These are phyloP conservation scores for Aspergillus texensis DNA, from an alignment of 2,329 filamentous ascomycete genomes.

Conservation along the genomic window DNA sequence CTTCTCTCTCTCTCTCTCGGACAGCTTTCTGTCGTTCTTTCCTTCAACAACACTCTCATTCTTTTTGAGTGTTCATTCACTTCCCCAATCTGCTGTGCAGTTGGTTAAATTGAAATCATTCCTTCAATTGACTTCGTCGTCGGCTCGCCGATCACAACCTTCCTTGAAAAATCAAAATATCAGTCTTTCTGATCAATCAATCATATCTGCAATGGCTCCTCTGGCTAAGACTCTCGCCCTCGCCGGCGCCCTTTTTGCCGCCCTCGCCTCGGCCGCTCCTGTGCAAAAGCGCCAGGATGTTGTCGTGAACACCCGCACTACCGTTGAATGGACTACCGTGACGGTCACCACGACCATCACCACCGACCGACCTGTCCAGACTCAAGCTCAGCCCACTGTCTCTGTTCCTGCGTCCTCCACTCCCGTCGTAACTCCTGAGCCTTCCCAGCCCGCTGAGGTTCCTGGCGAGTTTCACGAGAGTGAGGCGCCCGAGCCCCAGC, in stretches of 20 bases:
- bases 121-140: conserved; percentile 1
- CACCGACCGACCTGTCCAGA: conserved; percentile 28
- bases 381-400: conserved; percentile 22
- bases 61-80: conserved; percentile 10
- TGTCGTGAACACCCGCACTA: conserved; percentile 53
- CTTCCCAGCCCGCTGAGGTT: conserved; percentile 16
- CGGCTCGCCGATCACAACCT: background rate
- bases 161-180: background rate
- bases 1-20: conserved; percentile 12
- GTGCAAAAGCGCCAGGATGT: conserved; percentile 40
- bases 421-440: conserved; percentile 18
- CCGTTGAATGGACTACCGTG: conserved; percentile 53
- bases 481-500: background rate
- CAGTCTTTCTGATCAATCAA: conserved; percentile 13
- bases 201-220: conserved; percentile 35
- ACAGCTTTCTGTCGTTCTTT: conserved; percentile 23
- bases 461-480: conserved; percentile 10
- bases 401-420: conserved; percentile 16
- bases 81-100: conserved; percentile 25
- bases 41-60: conserved; percentile 13
- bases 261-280: conserved; percentile 34
- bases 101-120: conserved; percentile 6
- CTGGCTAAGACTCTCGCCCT: conserved; percentile 41
- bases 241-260: conserved; percentile 38
- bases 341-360: conserved; percentile 53